Evolutionary conservation across 2,329 filamentous ascomycete genomes (phyloP).

Genomic region (Rutstroemia sp.): DNA sequence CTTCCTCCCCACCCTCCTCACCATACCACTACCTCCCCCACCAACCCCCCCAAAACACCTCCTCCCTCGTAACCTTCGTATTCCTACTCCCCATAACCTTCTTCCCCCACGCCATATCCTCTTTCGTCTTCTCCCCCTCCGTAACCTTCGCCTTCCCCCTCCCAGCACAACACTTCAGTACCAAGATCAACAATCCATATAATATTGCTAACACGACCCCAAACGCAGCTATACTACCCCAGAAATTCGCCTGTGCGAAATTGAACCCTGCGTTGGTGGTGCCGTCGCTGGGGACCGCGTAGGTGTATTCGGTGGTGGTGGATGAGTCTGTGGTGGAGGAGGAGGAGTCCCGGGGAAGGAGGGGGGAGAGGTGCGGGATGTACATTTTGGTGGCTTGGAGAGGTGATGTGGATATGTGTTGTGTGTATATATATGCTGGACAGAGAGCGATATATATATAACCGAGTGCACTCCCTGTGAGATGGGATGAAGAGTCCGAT

Average conservation of each 20-base stretch:
- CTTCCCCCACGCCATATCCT: background rate
- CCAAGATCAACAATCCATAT: background rate
- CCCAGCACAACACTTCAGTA: background rate
- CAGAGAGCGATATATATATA: too few relatives aligned
- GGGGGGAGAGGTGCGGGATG: background rate
- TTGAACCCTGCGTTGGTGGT: background rate
- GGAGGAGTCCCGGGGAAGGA: background rate
- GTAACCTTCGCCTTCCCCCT: background rate
- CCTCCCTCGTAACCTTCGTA: background rate
- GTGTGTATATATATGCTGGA: too few relatives aligned
- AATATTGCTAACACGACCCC: background rate
- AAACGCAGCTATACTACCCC: constrained; percentile 1
- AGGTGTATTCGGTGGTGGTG: background rate
- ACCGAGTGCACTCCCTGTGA: too few relatives aligned
- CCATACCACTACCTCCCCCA: background rate
- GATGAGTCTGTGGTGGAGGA: background rate
- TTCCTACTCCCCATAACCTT: background rate
- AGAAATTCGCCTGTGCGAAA: background rate
- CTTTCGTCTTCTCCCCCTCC: background rate
- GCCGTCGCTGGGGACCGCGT: too few relatives aligned
- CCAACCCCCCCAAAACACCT: background rate
- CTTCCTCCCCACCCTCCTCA: too few relatives aligned
- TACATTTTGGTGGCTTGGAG: background rate
- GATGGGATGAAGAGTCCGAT: too few relatives aligned
- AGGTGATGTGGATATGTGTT: too few relatives aligned